Percentiles rank a stretch among this genome's conserved stretches.
Evolutionary conservation across 768 basidiomycete genomes (phyloP).

Genomic region (Boletellus emodensis): DNA sequence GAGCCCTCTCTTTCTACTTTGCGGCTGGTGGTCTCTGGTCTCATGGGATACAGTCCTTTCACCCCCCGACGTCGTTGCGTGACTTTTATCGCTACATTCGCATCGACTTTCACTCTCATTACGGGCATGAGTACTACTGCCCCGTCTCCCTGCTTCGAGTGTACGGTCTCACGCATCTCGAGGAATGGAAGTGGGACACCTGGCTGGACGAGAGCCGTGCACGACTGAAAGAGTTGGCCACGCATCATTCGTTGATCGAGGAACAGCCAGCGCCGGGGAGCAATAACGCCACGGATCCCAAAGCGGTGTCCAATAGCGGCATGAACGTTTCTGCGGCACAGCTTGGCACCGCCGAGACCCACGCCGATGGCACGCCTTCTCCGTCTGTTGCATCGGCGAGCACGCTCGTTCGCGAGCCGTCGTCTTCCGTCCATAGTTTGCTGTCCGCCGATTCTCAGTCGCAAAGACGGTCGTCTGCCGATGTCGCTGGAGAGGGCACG

Average conservation of each 20-base stretch:
- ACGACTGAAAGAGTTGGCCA: slow-evolving; percentile 34
- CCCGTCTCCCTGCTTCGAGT: slow-evolving; percentile 90
- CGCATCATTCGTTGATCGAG: slow-evolving; percentile 14
- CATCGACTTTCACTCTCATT: slow-evolving; percentile 90
- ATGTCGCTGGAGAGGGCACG: background rate
- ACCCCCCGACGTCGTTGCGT: slow-evolving; percentile 63
- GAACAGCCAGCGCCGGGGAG: slow-evolving; percentile 16
- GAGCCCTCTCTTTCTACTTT: slow-evolving; percentile 21
- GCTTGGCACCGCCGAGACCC: background rate
- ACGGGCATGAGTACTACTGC: slow-evolving; percentile 94
- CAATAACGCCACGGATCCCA: background rate
- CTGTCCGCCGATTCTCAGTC: background rate
- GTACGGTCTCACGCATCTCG: slow-evolving; percentile 94
- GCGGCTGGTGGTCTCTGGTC: background rate
- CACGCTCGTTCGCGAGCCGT: background rate
- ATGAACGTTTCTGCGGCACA: slow-evolving; percentile 6
- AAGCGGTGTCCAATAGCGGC: background rate
- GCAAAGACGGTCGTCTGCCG: background rate
- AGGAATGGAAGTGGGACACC: slow-evolving; percentile 90
- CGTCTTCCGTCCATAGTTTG: background rate
- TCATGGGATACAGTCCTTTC: slow-evolving; percentile 56
- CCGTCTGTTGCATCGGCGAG: background rate
- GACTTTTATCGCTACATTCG: slow-evolving; percentile 94
- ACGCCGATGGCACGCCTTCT: background rate
- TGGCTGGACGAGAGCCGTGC: slow-evolving; percentile 71